These are phyloP conservation scores for Colletotrichum lupini DNA, from an alignment of 2,329 filamentous ascomycete genomes.

Conservation along the genomic window DNA sequence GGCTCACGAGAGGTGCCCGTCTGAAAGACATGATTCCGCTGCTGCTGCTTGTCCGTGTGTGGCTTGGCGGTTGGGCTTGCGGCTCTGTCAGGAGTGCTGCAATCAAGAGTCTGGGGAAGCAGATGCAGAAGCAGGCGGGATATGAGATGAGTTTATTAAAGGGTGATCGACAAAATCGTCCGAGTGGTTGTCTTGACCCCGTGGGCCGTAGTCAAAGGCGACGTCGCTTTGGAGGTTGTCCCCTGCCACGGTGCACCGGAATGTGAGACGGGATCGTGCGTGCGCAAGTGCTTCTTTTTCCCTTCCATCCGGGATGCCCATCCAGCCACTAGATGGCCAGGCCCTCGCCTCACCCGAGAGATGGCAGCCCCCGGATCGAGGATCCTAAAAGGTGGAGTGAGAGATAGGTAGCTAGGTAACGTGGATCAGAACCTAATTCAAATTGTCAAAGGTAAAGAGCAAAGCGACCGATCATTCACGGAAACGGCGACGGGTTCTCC, in stretches of 20 bases:
- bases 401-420: neutral
- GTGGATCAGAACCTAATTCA: neutral
- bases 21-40: slow-evolving; percentile 10
- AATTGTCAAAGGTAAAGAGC: neutral
- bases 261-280: slow-evolving; percentile 31
- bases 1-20: slow-evolving; percentile 39
- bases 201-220: neutral
- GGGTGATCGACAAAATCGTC: neutral
- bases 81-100: neutral
- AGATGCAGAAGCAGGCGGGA: neutral
- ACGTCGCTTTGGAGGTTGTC: slow-evolving; percentile 4
- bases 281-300: neutral
- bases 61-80: neutral
- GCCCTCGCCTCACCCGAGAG: slow-evolving; percentile 12
- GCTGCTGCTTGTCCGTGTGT: neutral
- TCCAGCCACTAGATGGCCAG: slow-evolving; percentile 16
- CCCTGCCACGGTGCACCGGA: slow-evolving; percentile 25
- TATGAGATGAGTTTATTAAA: slow-evolving; percentile 7
- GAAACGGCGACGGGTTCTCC: slow-evolving; percentile 12
- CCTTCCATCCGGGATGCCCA: slow-evolving; percentile 8
- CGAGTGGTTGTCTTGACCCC: neutral
- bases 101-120: neutral
- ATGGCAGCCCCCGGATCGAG: neutral
- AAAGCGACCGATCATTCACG: neutral
- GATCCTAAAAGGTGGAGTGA: neutral